Base-by-base conservation (phyloP, 208 protist genomes). In the Crithidia expoeki region DNA sequence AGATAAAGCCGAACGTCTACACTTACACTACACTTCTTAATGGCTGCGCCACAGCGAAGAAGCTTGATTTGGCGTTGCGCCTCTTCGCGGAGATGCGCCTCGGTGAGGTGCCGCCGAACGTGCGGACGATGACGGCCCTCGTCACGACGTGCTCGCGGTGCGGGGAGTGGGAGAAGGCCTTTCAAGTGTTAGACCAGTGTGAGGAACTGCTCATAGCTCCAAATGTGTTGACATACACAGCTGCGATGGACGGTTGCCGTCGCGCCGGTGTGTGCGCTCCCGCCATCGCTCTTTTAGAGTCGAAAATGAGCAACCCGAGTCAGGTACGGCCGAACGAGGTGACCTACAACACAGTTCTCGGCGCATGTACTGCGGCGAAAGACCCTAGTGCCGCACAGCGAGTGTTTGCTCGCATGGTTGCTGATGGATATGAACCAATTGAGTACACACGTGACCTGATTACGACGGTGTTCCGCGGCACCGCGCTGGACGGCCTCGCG, bases 11-110 rank as follows among this genome's bases (percentile, higher is more conserved):
- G 16, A 96, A 96, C 56, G 87, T 94, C 42, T 94, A 94, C 73
- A 96, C 92, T n/a, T 96, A 94, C 76, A 96, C 92, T 3, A 80
- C 87, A 0, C 73, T 96, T 27, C 85, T 96, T 23, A 89, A 81
- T 56, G 87, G 84, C 23, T 96, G 92, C 60, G 83, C 80, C 5
- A 57, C 52, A 12, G 77, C 83, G 7, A 44, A 81, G 46, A 80
- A 86, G 10, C 47, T 86, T 2, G 86, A 95, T 44, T 51, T 76
- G 32, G 88, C 88, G 21, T 76, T 93, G 16, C 83, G 88, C 12
- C 62, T 89, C 42, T 95, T 89, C 61, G 90, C 88, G 5, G 82
- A 94, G 51, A 95, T 95, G 90, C 75, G 86, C 17, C 55, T 93
- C 17, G 66, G 59, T 10, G 86, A 86, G 27, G 84, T 93, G 28